Conservation (phyloP, 805 yeast genomes). For the Torulaspora microellipsoides region DNA sequence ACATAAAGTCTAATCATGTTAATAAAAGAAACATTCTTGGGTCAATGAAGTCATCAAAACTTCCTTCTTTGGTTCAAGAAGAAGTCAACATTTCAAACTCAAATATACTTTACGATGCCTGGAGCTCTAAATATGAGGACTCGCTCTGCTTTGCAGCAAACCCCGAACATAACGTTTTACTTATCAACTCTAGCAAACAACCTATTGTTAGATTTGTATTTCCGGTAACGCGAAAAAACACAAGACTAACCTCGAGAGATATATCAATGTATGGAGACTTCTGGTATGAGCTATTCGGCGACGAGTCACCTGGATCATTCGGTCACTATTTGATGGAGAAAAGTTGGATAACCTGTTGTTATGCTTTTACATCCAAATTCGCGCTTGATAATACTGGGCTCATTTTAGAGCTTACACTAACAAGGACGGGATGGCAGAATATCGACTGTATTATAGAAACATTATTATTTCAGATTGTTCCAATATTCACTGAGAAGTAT, state of each 20-base stretch:
- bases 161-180: constrained; percentile 30
- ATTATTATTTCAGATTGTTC: constrained; percentile 29
- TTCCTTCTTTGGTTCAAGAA: background rate
- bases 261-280: constrained; percentile 34
- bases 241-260: constrained; percentile 21
- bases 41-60: constrained; percentile 1
- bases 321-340: constrained; percentile 37
- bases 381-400: constrained; percentile 39
- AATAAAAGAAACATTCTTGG: background rate
- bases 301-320: constrained; percentile 52
- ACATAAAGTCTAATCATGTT: constrained; percentile 21
- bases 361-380: constrained; percentile 41
- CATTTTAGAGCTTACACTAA: constrained; percentile 47
- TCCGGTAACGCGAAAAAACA: constrained; percentile 31
- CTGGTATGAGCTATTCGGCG: constrained; percentile 61
- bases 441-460: constrained; percentile 34
- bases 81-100: constrained; percentile 2
- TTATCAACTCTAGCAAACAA: constrained; percentile 36
- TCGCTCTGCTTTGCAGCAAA: constrained; percentile 24
- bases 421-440: constrained; percentile 42
- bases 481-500: constrained; percentile 15
- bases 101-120: constrained; percentile 24
- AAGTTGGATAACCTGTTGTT: constrained; percentile 37
- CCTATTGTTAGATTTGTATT: constrained; percentile 45
- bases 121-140: constrained; percentile 16